Base-by-base conservation (phyloP, 2,329 filamentous ascomycete species). In the Fusarium coffeatum region DNA sequence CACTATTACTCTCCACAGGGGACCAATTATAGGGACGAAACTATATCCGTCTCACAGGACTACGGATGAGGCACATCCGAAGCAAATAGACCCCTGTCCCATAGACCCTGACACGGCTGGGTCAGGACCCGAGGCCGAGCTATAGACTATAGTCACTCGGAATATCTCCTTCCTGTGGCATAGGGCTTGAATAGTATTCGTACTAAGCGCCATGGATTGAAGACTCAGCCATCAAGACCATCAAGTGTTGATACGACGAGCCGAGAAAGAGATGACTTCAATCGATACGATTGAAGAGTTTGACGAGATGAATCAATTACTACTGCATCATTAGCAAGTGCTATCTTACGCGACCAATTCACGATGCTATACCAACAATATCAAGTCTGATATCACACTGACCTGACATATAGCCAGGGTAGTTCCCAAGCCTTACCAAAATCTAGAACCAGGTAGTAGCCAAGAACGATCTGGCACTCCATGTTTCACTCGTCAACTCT, bases 41-140 rank as follows among this genome's bases (percentile, higher is more conserved):
- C 71, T 56, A 41, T 50, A 49, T 47, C n/a, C 46, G 71, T 73
- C 69, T 73, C 71, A 65, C 50, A 48, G 54, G 37, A 59, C 23
- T 40, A 48, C 71, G 66, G 67, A 59, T 74, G 66, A 71, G 51
- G 69, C 71, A 71, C 71, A 61, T 73, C 71, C 71, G 68, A 70
- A 25, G 45, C 64, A 61, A 27, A 46, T 37, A 25, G 16, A 45
- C 68, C 61, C 64, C 64, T 68, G 46, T 42, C 59, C 40, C 48
- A 56, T 34, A 53, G 55, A 49, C 54, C 54, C 46, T 55, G 49
- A 57, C 57, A 55, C 53, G 65, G 55, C 51, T 68, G 53, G 71
- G 57, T 45, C 54, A 32, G 40, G 18, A 63, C 48, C 63, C 69
- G 59, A 54, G 65, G 47, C n/a, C 53, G 34, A 37, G 34, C 34